Percentiles rank a stretch among this genome's conserved stretches.
phyloP scores from a whole-genome alignment of 495 filamentous ascomycete species.

The Penicillium odoratum region DNA sequence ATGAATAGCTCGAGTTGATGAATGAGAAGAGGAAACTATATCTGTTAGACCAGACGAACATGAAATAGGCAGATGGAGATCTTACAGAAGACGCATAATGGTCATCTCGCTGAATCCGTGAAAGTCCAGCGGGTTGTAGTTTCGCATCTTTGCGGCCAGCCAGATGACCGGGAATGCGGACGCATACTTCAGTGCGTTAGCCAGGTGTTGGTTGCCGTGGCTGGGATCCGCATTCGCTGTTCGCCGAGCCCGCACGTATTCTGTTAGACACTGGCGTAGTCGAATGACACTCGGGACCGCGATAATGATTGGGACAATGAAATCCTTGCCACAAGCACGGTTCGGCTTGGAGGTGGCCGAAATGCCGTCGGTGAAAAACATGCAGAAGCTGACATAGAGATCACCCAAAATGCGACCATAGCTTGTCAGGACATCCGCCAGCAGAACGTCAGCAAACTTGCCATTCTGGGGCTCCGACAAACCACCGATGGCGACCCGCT shows the following conservation, averaged over 20 bases:
- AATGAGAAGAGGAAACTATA: conserved; percentile 60
- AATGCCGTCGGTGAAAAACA: conserved; percentile 70
- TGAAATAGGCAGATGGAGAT: background rate
- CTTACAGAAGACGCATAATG: conserved; percentile 57
- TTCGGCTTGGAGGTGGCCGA: conserved; percentile 79
- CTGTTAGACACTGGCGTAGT: conserved; percentile 87
- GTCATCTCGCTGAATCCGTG: conserved; percentile 57
- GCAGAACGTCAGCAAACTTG: conserved; percentile 89
- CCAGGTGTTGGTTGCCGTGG: conserved; percentile 80
- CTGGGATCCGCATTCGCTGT: conserved; percentile 45
- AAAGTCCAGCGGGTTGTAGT: conserved; percentile 54
- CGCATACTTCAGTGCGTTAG: conserved; percentile 91
- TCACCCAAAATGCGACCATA: conserved; percentile 92
- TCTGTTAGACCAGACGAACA: background rate
- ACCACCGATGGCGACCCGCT: conserved; percentile 73
- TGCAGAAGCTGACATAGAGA: conserved; percentile 83
- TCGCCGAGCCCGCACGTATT: conserved; percentile 71
- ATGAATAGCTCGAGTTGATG: conserved; percentile 85
- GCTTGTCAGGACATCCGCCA: conserved; percentile 93
- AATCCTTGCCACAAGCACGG: conserved; percentile 71
- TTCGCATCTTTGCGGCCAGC: conserved; percentile 70
- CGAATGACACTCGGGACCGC: conserved; percentile 81
- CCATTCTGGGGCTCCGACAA: conserved; percentile 78
- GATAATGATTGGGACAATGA: conserved; percentile 77
- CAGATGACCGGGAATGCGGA: conserved; percentile 90